Percentiles rank a stretch among this genome's conserved stretches.
phyloP scores from a whole-genome alignment of 2,329 filamentous ascomycete species.

The Pestalotiopsis sp. region DNA sequence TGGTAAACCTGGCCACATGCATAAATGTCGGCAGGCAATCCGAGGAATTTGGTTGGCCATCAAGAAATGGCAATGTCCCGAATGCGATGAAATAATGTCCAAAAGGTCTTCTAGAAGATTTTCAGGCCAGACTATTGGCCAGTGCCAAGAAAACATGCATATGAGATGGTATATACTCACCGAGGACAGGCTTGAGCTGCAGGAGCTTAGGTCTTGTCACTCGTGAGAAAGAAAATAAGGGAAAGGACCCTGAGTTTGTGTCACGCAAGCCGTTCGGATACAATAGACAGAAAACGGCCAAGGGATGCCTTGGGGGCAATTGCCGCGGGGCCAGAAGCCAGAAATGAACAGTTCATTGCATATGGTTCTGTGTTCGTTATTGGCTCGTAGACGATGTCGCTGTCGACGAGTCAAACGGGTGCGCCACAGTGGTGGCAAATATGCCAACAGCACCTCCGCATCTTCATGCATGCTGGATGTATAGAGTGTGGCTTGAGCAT shows the following conservation, averaged over 20 bases:
- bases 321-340: not conserved
- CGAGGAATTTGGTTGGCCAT: not conserved
- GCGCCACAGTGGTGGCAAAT: slow-evolving; percentile 9
- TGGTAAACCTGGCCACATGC: not conserved
- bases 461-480: not conserved
- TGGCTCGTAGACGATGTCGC: not conserved
- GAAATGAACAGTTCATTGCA: not conserved
- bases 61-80: not conserved
- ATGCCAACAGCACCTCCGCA: not conserved
- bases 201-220: not conserved
- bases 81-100: no score
- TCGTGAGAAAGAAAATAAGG: no score
- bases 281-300: not conserved
- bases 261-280: not conserved
- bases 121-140: not conserved
- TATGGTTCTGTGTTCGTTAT: not conserved
- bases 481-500: slow-evolving; percentile 6
- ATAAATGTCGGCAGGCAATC: not conserved
- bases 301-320: not conserved
- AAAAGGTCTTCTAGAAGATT: slow-evolving; percentile 1
- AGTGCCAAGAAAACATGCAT: not conserved
- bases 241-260: not conserved
- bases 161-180: not conserved
- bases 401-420: not conserved
- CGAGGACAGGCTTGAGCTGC: not conserved